A percentile compares a stretch with the other conserved stretches of the same genome.
Evolutionary conservation across 208 protist species (phyloP).

Genomic region (Leishmania tropica): DNA sequence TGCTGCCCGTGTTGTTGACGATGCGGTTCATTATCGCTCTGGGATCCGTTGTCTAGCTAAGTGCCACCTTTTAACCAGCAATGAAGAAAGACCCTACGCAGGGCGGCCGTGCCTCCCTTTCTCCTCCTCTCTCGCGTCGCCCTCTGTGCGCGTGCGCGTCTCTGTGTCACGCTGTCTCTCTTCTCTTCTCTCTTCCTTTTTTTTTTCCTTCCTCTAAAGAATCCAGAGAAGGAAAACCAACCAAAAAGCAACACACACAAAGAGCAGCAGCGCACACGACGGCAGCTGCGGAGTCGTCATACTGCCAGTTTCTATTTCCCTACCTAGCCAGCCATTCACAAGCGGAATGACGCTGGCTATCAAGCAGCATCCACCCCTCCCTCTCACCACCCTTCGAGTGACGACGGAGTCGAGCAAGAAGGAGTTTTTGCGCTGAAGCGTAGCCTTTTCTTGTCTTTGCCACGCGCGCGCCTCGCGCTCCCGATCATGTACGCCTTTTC

Average conservation of each 20-base stretch:
- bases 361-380: background rate
- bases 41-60: background rate
- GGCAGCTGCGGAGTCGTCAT: background rate
- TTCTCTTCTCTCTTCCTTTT: background rate
- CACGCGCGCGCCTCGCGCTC: background rate
- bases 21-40: background rate
- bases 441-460: background rate
- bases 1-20: background rate
- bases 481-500: background rate
- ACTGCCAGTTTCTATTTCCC: background rate
- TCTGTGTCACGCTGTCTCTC: background rate
- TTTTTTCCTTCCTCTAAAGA: background rate
- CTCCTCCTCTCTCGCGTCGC: background rate
- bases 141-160: background rate
- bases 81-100: background rate
- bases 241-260: background rate
- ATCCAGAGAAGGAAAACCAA: background rate
- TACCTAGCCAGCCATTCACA: background rate
- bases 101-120: background rate
- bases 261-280: background rate
- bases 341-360: background rate
- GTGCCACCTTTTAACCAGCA: slow-evolving; percentile 3
- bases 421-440: background rate
- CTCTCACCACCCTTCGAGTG: background rate
- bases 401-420: background rate